Base-by-base conservation (phyloP, 257 asterid genomes). In the Gentiana straminea region DNA sequence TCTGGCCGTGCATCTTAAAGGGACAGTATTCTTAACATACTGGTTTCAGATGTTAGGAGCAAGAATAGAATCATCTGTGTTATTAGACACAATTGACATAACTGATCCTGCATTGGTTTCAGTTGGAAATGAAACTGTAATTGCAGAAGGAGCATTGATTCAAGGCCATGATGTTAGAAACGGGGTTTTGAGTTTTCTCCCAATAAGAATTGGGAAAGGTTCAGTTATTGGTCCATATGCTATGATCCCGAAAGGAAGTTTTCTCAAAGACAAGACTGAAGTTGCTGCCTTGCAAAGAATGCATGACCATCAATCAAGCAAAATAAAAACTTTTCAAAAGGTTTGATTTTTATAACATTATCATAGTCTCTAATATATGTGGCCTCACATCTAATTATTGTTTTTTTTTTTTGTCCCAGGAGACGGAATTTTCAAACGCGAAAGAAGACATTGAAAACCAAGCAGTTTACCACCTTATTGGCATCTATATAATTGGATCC, bases 31-130 rank as follows among this genome's bases (percentile, higher is more conserved):
- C 35, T 70, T 86, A 39, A 83, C 78, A 58, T 78, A 76, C 76
- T 80, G 93, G 93, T 86, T 80, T 70, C 81, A 71, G 60, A 74
- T 75, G 74, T 65, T 76, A 46, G 93, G 95, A 35, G 84, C 95
- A 48, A 81, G 67, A 74, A 83, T 83, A 49, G 88, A 86, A 15
- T 74, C 91, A 38, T 73, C 83, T 1, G 90, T 80, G n/a, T 55
- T 81, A 41, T 68, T 84, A 4, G 94, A 84, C 53, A 84, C 87
- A 0, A 49, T 78, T 47, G 94, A 84, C 60, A 66, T 84, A 58
- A 81, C 87, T 5, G 94, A 81, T 45, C 94, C 94, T 44, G 84
- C 88, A 54, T 71, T 84, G 1, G 81, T 84, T 51, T 77, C 84
- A 2, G 74, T 84, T 50, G 91, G 86, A 68, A 82, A 81, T 43